Conservation (phyloP, 306 rosid genomes). For the Ochetophila trinervis region DNA sequence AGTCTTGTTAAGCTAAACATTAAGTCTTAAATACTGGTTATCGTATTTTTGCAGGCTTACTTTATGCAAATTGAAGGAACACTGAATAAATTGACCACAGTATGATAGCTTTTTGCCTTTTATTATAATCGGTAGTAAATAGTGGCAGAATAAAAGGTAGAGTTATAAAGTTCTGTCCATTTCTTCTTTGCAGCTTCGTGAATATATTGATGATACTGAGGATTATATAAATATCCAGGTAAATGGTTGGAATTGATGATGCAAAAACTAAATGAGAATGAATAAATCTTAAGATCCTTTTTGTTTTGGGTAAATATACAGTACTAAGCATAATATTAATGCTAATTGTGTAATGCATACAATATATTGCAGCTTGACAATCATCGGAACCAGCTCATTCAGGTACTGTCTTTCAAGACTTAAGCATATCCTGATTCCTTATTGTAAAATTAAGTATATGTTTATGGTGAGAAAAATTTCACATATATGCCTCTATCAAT, state of each 20-base stretch:
- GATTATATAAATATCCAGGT: slow-evolving; percentile 90
- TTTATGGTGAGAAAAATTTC: too few species aligned
- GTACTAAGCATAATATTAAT: background rate
- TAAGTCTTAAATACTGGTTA: slow-evolving; percentile 10
- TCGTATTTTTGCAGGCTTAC: slow-evolving; percentile 53
- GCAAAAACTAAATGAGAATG: background rate
- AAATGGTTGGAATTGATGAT: background rate
- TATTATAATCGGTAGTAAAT: slow-evolving; percentile 1
- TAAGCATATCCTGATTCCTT: background rate
- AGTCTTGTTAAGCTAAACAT: background rate
- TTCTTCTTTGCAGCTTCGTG: slow-evolving; percentile 48
- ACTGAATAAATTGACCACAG: slow-evolving; percentile 66
- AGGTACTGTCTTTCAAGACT: slow-evolving; percentile 36
- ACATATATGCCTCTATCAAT: too few species aligned
- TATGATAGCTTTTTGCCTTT: slow-evolving; percentile 26
- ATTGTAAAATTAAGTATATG: too few species aligned
- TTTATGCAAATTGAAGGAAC: slow-evolving; percentile 79
- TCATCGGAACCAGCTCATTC: slow-evolving; percentile 82
- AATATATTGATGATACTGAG: slow-evolving; percentile 82
- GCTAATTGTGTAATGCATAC: background rate
- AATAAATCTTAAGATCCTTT: too few species aligned
- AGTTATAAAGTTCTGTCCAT: background rate
- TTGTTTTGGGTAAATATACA: background rate
- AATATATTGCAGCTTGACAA: slow-evolving; percentile 69
- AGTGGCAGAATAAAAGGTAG: background rate